Percentiles rank a stretch among this genome's conserved stretches.
Evolutionary conservation across 768 basidiomycete genomes (phyloP).

Genomic region (Russula lepida): DNA sequence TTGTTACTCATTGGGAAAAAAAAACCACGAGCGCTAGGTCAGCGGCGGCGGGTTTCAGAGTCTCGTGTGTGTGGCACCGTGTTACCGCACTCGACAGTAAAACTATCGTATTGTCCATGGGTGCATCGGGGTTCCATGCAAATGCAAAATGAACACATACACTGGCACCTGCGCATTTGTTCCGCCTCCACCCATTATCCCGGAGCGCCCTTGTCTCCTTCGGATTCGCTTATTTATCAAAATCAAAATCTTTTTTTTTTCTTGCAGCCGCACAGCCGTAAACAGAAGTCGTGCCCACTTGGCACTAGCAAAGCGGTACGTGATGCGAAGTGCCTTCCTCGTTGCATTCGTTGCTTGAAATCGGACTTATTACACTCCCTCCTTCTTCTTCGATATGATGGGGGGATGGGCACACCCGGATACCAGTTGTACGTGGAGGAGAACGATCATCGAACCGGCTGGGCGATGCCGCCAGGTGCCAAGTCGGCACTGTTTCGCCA

Average conservation of each 20-base stretch:
- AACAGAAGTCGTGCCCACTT: neutral
- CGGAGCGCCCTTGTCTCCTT: neutral
- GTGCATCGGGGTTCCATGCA: neutral
- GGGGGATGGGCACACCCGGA: neutral
- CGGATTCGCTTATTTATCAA: neutral
- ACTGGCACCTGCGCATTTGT: neutral
- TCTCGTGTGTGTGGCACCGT: neutral
- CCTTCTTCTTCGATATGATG: neutral
- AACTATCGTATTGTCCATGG: neutral
- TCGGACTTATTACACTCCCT: neutral
- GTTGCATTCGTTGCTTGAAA: neutral
- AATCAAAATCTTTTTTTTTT: neutral
- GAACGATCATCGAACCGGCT: no score
- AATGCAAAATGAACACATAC: no score
- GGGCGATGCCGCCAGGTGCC: neutral
- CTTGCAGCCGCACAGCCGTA: neutral
- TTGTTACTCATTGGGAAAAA: no score
- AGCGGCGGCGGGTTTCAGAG: neutral
- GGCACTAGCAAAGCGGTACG: neutral
- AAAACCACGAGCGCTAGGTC: neutral
- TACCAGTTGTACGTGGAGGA: no score
- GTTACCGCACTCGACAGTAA: no score
- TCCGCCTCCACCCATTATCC: neutral
- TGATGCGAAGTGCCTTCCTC: neutral
- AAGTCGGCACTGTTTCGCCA: neutral